Base-by-base conservation (phyloP, 2,329 filamentous ascomycete species). In the Cladophialophora carrionii region DNA sequence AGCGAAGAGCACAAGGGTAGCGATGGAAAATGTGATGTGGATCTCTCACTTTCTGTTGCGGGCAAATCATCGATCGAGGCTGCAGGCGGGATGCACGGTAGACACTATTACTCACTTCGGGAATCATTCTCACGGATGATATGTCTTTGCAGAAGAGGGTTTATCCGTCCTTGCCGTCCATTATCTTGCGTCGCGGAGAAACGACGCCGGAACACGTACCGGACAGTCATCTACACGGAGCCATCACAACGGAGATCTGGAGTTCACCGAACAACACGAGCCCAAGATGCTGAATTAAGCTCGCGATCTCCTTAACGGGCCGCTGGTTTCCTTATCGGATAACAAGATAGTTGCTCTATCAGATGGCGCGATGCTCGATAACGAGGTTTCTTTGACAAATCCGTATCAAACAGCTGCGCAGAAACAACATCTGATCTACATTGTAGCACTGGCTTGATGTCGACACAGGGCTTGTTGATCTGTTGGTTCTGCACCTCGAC, bases 361-460 rank as follows among this genome's bases (percentile, higher is more conserved):
- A 10, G 46, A n/a, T 31, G 57, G 57, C 22, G 26, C 10, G 22
- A 43, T 14, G 46, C 31, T 60, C 56, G 57, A 60, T 60, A 60
- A 41, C 56, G 56, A 26, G 29, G 57, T 60, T 60, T 60, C 57
- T 22, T 60, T 60, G 57, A 60, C 57, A 60, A 60, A 60, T 60
- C 46, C 14, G 53, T 52, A 60, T 37, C 12, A 20, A 34, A 20
- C 52, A n/a, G 52, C 24, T n/a, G 26, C 26, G 29, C 48, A 52
- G 46, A 60, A 53, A 52, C 20, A 43, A 51, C 41, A 37, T 31
- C 57, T 31, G 48, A 26, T 53, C 9, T 54, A 14, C 24, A 20
- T 37, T 20, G 29, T 37, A 20, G 29, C 9, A 26, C 29, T 31
- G n/a, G 37, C 37, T 43, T 17, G n/a, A 43, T 8, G 37, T 43